Base-by-base conservation (phyloP, 331 rosid species). In the Saraca asoca region DNA sequence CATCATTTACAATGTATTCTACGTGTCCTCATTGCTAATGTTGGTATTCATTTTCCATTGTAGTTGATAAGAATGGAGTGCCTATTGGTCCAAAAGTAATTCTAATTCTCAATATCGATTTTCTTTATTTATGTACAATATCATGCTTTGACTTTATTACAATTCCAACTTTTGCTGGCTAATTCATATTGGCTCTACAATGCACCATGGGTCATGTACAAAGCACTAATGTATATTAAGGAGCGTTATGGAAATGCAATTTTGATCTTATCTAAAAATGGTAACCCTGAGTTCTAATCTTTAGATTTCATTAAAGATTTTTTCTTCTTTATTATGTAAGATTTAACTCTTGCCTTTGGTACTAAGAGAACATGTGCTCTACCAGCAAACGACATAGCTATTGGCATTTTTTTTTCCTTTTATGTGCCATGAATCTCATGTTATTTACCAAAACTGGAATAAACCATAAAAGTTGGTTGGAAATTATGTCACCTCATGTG, bases 161-260 rank as follows among this genome's bases (percentile, higher is more conserved):
- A 56, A 42, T 7, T 51, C 41, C 49, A 62, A 67, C 13, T 31
- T 61, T 67, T 79, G 54, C 81, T 88, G 96, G 98, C 90, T 53
- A 0, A 89, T 78, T 89, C 96, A n/a, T 71, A 35, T 58, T 91
- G 98, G 98, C 92, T 91, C 44, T 91, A 89, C 87, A 78, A 85
- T 48, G 98, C 89, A 0, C 95, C 98, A 68, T 91, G 96, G 98
- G 98, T 96, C 12, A 12, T 89, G 85, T 87, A 89, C 89, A 89
- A 91, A 70, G 55, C 90, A 56, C 12, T 89, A 48, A 87, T 20
- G 16, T 89, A 91, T 72, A 67, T 91, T 55, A 91, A 91, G 69
- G 85, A 89, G 41, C 77, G 13, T 19, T 91, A 89, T 71, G 86
- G 87, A 78, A 91, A 89, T 65, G 95, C 89, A 5, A 74, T 80